Evolutionary conservation across 1,284 basidiomycete genomes (phyloP).

Genomic region (Cutaneotrichosporon sp.): DNA sequence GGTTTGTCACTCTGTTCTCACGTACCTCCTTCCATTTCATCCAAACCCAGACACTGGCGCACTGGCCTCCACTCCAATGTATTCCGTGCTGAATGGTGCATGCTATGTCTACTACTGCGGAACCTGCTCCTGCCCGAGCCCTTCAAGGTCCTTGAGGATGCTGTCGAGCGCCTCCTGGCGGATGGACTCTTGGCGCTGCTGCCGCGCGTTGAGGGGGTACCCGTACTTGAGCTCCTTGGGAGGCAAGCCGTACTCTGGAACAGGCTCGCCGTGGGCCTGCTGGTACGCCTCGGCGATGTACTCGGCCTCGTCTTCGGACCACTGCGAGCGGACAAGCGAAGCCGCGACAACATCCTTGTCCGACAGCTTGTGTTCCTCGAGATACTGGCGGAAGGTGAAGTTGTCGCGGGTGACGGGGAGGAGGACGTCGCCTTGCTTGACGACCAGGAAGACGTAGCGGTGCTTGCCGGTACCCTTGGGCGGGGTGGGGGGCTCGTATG

Average conservation of each 20-base stretch:
- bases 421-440: slow-evolving; percentile 32
- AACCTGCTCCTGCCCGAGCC: slow-evolving; percentile 11
- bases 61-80: background rate
- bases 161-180: slow-evolving; percentile 36
- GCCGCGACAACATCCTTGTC: slow-evolving; percentile 33
- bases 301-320: slow-evolving; percentile 33
- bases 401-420: slow-evolving; percentile 26
- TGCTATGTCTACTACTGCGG: slow-evolving; percentile 11
- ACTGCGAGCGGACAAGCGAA: slow-evolving; percentile 41
- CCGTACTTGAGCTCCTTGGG: slow-evolving; percentile 55
- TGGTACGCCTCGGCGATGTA: slow-evolving; percentile 37
- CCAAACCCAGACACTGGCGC: background rate
- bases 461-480: slow-evolving; percentile 40
- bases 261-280: slow-evolving; percentile 43
- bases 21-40: background rate
- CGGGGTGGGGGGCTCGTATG: slow-evolving; percentile 46
- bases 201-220: slow-evolving; percentile 40
- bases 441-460: slow-evolving; percentile 40
- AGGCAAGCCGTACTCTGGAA: slow-evolving; percentile 66
- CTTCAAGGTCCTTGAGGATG: slow-evolving; percentile 32
- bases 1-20: background rate
- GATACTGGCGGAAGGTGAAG: slow-evolving; percentile 37
- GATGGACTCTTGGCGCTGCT: slow-evolving; percentile 27
- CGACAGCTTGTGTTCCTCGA: slow-evolving; percentile 23
- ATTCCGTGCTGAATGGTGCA: slow-evolving; percentile 15